phyloP scores from a whole-genome alignment of 2,329 filamentous ascomycete species.

The Ophiocordyceps camponoti-rufipedis region DNA sequence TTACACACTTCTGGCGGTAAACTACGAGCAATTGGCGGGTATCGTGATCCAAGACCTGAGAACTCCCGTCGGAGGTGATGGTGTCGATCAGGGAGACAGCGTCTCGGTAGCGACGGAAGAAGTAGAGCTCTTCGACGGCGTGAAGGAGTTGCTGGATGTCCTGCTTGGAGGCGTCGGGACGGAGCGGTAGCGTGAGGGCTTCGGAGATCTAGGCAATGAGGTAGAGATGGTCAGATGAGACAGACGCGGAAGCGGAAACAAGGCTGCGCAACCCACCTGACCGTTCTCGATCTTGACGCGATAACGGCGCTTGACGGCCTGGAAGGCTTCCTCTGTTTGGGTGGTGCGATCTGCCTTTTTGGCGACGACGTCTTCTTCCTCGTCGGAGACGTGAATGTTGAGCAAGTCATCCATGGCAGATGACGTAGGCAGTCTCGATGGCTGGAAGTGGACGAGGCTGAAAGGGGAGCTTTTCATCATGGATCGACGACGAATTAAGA shows the following conservation, averaged over 20 bases:
- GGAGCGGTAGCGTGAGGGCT: conserved; percentile 22
- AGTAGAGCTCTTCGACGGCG: conserved; percentile 40
- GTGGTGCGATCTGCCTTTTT: conserved; percentile 13
- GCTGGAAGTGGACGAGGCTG: conserved; percentile 3
- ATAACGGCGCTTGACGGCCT: conserved; percentile 25
- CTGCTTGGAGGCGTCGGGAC: conserved; percentile 20
- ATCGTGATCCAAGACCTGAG: conserved; percentile 22
- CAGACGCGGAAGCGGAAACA: not conserved
- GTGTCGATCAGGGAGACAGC: conserved; percentile 21
- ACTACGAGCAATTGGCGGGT: conserved; percentile 18
- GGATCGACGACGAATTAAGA: no score
- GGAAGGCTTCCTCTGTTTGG: conserved; percentile 32
- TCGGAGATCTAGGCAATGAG: conserved; percentile 23
- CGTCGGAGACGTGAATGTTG: conserved; percentile 14
- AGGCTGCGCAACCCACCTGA: conserved; percentile 16
- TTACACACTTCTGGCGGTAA: conserved; percentile 24
- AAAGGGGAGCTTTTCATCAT: no score
- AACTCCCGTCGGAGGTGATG: conserved; percentile 14
- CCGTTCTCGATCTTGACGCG: conserved; percentile 33
- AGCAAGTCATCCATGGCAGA: conserved; percentile 1
- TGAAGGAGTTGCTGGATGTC: conserved; percentile 31
- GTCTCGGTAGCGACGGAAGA: conserved; percentile 27
- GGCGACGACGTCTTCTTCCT: conserved; percentile 6
- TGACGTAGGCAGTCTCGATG: not conserved
- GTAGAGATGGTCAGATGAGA: not conserved